A percentile compares a stretch with the other conserved stretches of the same genome.
Conservation (phyloP, 176 grass and related monocot genomes). For the Oryza australiensis region DNA sequence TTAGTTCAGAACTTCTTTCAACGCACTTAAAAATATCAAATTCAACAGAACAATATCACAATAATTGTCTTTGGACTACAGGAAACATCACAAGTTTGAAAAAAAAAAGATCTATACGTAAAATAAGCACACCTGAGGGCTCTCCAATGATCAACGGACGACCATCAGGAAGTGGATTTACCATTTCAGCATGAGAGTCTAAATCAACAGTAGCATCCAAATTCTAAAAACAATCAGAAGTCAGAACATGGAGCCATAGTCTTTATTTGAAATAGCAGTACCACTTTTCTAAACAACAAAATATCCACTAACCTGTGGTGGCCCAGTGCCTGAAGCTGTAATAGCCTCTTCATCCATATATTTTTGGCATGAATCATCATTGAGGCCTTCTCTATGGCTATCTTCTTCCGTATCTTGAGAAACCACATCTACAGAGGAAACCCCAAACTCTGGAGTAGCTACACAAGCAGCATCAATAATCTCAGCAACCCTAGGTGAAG, state of each 20-base stretch:
- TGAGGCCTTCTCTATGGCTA: conserved; percentile 12
- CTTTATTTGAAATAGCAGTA: background rate
- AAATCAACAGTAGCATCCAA: conserved; percentile 21
- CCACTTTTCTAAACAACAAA: background rate
- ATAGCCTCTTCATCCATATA: conserved; percentile 14
- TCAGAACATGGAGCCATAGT: background rate
- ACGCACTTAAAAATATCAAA: background rate
- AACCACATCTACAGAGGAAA: background rate
- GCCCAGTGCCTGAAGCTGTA: background rate
- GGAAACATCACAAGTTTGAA: background rate
- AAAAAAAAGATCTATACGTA: background rate
- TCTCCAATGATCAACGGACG: conserved; percentile 6
- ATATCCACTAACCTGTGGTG: conserved; percentile 23
- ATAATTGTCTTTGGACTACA: background rate
- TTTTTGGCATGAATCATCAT: background rate
- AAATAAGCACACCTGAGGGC: conserved; percentile 29
- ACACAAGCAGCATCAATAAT: conserved; percentile 1
- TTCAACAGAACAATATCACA: background rate
- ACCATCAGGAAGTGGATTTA: conserved; percentile 16
- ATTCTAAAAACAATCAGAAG: conserved; percentile 37
- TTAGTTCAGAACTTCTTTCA: background rate
- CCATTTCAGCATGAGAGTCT: conserved; percentile 14
- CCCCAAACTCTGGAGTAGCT: background rate
- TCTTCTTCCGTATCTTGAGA: conserved; percentile 3
- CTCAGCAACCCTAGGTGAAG: conserved; percentile 17